Conservation (phyloP, 2,329 filamentous ascomycete genomes). For the Fusarium burgessii region DNA sequence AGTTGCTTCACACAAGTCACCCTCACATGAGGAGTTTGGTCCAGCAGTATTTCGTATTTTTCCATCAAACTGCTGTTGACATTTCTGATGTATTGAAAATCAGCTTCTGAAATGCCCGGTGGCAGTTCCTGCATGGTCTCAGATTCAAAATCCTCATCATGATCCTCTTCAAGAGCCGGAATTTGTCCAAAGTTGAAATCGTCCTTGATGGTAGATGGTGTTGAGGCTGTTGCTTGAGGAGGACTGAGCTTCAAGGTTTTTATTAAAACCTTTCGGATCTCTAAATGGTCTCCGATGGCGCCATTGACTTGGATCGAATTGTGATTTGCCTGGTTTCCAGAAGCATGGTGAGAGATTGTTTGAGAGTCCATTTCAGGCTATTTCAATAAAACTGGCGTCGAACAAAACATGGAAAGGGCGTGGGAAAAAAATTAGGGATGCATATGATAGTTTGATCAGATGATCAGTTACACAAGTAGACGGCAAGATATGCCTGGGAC, state of each 20-base stretch:
- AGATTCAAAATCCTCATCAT: neutral
- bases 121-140: neutral
- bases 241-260: neutral
- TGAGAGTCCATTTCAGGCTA: neutral
- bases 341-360: neutral
- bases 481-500: neutral
- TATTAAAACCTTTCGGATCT: neutral
- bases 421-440: neutral
- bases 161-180: constrained; percentile 1
- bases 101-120: neutral
- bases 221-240: neutral
- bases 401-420: no score
- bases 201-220: neutral
- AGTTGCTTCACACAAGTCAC: neutral
- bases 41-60: neutral
- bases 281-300: neutral
- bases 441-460: neutral
- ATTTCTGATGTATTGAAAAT: neutral
- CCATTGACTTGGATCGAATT: constrained; percentile 1
- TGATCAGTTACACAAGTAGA: neutral
- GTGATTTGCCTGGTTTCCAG: neutral
- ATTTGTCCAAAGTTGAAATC: constrained; percentile 6
- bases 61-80: neutral
- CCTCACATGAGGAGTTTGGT: neutral
- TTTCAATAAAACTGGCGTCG: neutral